Evolutionary conservation across 2,329 filamentous ascomycete species (phyloP).

Genomic region (Xylariales sp.): DNA sequence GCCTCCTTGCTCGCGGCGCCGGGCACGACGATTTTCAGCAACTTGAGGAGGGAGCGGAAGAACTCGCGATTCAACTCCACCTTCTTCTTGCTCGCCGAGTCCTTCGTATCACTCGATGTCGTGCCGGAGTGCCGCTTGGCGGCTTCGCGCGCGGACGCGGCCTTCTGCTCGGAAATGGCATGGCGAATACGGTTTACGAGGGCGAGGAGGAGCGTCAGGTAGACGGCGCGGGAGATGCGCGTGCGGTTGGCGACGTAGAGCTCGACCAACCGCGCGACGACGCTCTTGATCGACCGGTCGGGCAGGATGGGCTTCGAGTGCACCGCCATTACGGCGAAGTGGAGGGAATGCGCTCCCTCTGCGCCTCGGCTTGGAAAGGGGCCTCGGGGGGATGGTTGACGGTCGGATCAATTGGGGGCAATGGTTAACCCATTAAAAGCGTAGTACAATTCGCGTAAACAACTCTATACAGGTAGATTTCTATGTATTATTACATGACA

Average conservation of each 20-base stretch:
- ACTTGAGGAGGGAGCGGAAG: conserved; percentile 77
- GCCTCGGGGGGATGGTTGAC: not conserved
- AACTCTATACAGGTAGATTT: conserved; percentile 26
- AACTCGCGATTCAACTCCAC: conserved; percentile 92
- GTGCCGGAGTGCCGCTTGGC: conserved; percentile 66
- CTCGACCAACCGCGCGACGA: conserved; percentile 73
- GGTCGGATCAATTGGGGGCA: conserved; percentile 19
- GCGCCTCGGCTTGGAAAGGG: conserved; percentile 29
- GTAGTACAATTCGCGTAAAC: conserved; percentile 14
- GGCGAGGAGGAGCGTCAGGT: conserved; percentile 82
- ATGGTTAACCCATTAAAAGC: conserved; percentile 39
- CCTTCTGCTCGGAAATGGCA: conserved; percentile 93
- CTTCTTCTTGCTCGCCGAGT: conserved; percentile 64
- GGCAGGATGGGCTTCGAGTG: conserved; percentile 77
- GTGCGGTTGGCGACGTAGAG: conserved; percentile 85
- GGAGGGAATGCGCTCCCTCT: conserved; percentile 34
- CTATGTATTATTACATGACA: conserved; percentile 43
- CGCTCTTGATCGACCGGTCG: conserved; percentile 72
- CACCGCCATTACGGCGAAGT: conserved; percentile 69
- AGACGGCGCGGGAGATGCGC: conserved; percentile 84
- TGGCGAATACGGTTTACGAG: conserved; percentile 88
- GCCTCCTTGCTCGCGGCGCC: conserved; percentile 91
- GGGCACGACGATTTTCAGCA: conserved; percentile 89
- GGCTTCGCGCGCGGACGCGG: conserved; percentile 76
- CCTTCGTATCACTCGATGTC: conserved; percentile 56